A percentile compares a stretch with the other conserved stretches of the same genome.
Conservation (phyloP, 2,329 filamentous ascomycete genomes). For the Orbilia javanica region DNA sequence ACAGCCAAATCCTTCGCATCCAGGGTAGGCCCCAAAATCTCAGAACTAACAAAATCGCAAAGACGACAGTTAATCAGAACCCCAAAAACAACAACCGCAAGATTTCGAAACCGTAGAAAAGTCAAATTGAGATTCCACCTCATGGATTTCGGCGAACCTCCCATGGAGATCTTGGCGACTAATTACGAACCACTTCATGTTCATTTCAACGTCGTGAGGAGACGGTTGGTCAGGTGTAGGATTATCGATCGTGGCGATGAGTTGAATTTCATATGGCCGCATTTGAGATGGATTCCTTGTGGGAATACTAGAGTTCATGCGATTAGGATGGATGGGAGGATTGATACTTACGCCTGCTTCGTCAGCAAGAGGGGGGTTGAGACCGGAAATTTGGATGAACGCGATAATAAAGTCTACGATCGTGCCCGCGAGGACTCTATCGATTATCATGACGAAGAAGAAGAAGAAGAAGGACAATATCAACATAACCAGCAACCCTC, state of each 20-base stretch:
- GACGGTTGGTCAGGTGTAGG: not conserved
- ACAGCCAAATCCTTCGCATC: no score
- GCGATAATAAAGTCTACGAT: not conserved
- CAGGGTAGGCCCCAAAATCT: constrained; percentile 1
- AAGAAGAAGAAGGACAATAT: no score
- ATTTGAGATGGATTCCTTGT: constrained; percentile 34
- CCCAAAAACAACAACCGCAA: not conserved
- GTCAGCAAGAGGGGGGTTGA: constrained; percentile 11
- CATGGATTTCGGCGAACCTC: constrained; percentile 21
- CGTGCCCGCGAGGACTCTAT: no score
- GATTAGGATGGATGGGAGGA: not conserved
- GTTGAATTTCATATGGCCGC: constrained; percentile 42
- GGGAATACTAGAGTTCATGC: constrained; percentile 5
- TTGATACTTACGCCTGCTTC: constrained; percentile 22
- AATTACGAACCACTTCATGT: constrained; percentile 27
- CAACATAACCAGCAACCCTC: no score
- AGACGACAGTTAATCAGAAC: not conserved
- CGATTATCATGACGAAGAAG: no score
- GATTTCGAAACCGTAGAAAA: not conserved
- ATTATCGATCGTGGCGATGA: constrained; percentile 18
- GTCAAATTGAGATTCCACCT: constrained; percentile 31
- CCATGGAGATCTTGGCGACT: constrained; percentile 24
- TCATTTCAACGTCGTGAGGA: constrained; percentile 18
- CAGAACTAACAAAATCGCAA: not conserved
- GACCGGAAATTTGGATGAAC: not conserved